These are phyloP conservation scores for Pseudocercospora pini-densiflorae DNA, from an alignment of 2,329 filamentous ascomycete species.

Conservation along the genomic window DNA sequence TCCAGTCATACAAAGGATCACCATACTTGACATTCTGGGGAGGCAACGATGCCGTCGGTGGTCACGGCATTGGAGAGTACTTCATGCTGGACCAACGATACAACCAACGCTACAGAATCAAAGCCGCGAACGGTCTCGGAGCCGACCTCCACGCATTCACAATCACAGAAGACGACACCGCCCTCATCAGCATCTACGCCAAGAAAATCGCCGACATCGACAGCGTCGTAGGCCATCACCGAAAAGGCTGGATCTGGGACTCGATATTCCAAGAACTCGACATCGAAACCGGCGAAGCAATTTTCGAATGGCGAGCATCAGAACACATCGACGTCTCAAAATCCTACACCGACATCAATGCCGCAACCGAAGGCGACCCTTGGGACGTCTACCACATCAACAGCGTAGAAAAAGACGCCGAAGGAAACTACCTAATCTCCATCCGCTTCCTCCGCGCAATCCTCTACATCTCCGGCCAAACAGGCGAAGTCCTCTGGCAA, in stretches of 20 bases:
- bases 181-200: slow-evolving; percentile 48
- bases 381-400: slow-evolving; percentile 63
- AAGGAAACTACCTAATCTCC: slow-evolving; percentile 60
- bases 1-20: slow-evolving; percentile 50
- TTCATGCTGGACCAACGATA: slow-evolving; percentile 47
- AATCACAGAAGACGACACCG: slow-evolving; percentile 47
- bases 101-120: slow-evolving; percentile 43
- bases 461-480: slow-evolving; percentile 52
- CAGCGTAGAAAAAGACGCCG: slow-evolving; percentile 56
- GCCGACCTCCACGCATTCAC: slow-evolving; percentile 49
- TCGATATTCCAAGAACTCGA: slow-evolving; percentile 47
- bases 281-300: slow-evolving; percentile 56
- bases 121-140: slow-evolving; percentile 43
- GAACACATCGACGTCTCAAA: slow-evolving; percentile 57
- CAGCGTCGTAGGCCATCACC: slow-evolving; percentile 34
- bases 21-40: slow-evolving; percentile 56
- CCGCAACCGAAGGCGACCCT: slow-evolving; percentile 47
- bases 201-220: slow-evolving; percentile 26
- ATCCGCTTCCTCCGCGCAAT: slow-evolving; percentile 56
- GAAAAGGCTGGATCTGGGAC: slow-evolving; percentile 40
- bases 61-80: slow-evolving; percentile 53
- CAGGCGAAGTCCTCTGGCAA: slow-evolving; percentile 58
- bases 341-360: slow-evolving; percentile 42
- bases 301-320: slow-evolving; percentile 63
- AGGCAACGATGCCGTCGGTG: slow-evolving; percentile 52